These are phyloP conservation scores for Vararia minispora DNA, from an alignment of 768 basidiomycete species.

Conservation along the genomic window DNA sequence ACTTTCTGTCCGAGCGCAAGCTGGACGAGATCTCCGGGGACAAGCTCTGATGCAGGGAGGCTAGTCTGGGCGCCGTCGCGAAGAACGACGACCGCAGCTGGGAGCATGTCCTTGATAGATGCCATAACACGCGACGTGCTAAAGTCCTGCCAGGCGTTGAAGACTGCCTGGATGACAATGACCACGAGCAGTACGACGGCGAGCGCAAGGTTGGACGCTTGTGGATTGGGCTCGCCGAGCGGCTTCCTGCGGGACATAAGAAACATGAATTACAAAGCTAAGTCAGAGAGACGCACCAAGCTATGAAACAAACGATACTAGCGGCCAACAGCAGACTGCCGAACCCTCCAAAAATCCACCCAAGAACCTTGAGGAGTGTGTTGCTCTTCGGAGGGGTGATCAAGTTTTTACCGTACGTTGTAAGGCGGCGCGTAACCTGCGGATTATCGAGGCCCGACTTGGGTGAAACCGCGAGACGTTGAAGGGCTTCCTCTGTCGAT, in stretches of 20 bases:
- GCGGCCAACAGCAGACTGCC: constrained; percentile 32
- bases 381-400: constrained; percentile 38
- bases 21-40: constrained; percentile 56
- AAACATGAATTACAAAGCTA: not conserved
- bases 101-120: constrained; percentile 55
- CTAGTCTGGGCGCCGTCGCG: constrained; percentile 36
- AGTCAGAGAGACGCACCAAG: constrained; percentile 24
- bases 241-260: constrained; percentile 33
- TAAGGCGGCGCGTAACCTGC: constrained; percentile 35
- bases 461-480: constrained; percentile 28
- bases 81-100: constrained; percentile 50
- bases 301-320: constrained; percentile 43
- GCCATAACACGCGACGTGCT: constrained; percentile 48
- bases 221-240: constrained; percentile 42
- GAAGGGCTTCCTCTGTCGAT: constrained; percentile 9
- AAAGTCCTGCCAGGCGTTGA: constrained; percentile 46
- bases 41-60: constrained; percentile 47
- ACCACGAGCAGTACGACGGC: constrained; percentile 43
- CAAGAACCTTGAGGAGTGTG: constrained; percentile 30
- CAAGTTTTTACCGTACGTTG: constrained; percentile 36
- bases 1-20: constrained; percentile 58
- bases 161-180: constrained; percentile 25
- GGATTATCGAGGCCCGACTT: constrained; percentile 35
- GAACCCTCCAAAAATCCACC: constrained; percentile 46
- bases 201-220: constrained; percentile 45